Base-by-base conservation (phyloP, 345 rosid species). In the Barbarea vulgaris region DNA sequence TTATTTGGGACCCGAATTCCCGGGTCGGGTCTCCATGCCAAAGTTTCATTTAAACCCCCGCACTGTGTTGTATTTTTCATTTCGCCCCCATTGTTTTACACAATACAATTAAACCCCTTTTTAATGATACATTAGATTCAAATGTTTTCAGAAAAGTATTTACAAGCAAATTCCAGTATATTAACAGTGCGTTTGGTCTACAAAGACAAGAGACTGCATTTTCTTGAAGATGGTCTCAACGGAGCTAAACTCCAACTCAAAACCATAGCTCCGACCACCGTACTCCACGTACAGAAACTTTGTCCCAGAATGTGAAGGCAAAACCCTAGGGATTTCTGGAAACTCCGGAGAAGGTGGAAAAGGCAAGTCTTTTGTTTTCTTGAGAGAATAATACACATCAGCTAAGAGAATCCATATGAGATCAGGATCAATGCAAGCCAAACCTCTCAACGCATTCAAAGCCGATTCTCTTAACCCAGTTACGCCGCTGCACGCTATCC, bases 371-470 rank as follows among this genome's bases (percentile, higher is more conserved):
- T 39, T 68, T 4, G 3, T 44, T 60, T 73, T 84, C 87, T 84
- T 85, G 73, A 80, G 27, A 22, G 96, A 77, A 81, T 79, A 92
- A 71, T 92, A 89, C 44, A 92, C 89, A 67, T 95, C 99, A 0
- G 96, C 92, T 67, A 95, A 71, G 51, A 92, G 91, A 73, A 95
- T 85, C 97, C 99, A 90, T 18, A 94, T 80, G 37, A 95, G 93
- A 82, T 95, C 99, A 28, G 97, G 82, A 78, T 95, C 97, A 3
- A 95, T 72, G 22, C 82, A 77, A 14, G 96, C 92, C 37, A 95
- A 92, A 62, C 92, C 99, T 21, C 46, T 72, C 64, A 95, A 67
- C 1, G 99, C 97, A 64, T 85, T 86, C 54, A 89, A 50, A 12
- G 91, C 83, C 6, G 96, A 87, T 77, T 89, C 93, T 4, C 72